A percentile compares a stretch with the other conserved stretches of the same genome.
phyloP scores from a whole-genome alignment of 164 flowering plant genomes.

The Vitis rupestris region DNA sequence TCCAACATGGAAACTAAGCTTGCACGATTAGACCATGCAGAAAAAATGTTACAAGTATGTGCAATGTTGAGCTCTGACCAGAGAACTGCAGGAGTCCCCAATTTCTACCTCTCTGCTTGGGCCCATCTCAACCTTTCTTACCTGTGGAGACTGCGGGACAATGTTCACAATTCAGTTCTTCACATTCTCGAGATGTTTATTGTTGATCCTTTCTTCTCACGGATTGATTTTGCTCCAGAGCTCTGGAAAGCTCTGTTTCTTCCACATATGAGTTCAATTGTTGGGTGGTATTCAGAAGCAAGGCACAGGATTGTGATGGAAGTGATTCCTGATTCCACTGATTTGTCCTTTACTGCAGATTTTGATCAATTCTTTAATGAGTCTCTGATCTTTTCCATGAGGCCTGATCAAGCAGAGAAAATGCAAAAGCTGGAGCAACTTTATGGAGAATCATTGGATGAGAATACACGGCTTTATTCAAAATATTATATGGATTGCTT shows the following conservation, averaged over 20 bases:
- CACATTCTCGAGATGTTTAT: slow-evolving; percentile 75
- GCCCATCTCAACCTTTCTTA: slow-evolving; percentile 75
- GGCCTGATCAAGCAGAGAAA: slow-evolving; percentile 79
- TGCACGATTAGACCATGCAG: slow-evolving; percentile 67
- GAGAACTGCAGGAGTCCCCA: slow-evolving; percentile 77
- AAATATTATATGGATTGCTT: slow-evolving; percentile 69
- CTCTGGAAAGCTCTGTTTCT: slow-evolving; percentile 69
- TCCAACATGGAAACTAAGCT: slow-evolving; percentile 66
- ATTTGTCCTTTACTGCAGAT: slow-evolving; percentile 71
- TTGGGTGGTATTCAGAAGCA: slow-evolving; percentile 75
- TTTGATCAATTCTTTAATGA: slow-evolving; percentile 70
- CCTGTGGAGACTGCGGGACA: slow-evolving; percentile 54
- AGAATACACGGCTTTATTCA: slow-evolving; percentile 65
- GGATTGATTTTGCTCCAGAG: slow-evolving; percentile 80
- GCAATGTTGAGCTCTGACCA: slow-evolving; percentile 63
- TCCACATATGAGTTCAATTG: slow-evolving; percentile 76
- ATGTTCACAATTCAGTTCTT: slow-evolving; percentile 47
- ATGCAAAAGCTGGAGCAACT: slow-evolving; percentile 55
- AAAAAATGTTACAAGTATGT: slow-evolving; percentile 82
- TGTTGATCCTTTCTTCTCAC: slow-evolving; percentile 66
- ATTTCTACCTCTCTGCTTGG: slow-evolving; percentile 82
- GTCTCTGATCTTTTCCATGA: slow-evolving; percentile 61
- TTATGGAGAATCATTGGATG: slow-evolving; percentile 66
- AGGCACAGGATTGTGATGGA: slow-evolving; percentile 75
- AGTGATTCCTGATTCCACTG: slow-evolving; percentile 69